Conservation (phyloP, 208 protist genomes). For the Trypanosoma rangeli region DNA sequence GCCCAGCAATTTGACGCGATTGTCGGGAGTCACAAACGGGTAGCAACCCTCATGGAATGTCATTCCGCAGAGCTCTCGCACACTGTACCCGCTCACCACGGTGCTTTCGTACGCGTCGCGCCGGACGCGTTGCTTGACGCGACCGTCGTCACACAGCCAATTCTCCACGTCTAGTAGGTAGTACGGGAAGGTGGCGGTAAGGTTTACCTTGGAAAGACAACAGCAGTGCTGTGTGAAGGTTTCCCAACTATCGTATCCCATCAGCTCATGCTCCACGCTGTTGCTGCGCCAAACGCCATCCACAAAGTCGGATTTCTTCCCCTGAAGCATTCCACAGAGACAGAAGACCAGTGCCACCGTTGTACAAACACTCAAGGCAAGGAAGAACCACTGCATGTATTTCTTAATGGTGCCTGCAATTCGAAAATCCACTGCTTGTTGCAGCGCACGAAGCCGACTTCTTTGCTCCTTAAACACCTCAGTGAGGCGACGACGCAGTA, state of each 20-base stretch:
- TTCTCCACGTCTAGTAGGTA: conserved; percentile 66
- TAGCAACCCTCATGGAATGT: conserved; percentile 47
- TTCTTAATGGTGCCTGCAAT: conserved; percentile 42
- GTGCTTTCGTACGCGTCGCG: conserved; percentile 35
- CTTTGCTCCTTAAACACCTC: conserved; percentile 41
- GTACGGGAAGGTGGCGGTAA: conserved; percentile 40
- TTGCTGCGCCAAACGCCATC: conserved; percentile 25
- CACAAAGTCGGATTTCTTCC: conserved; percentile 35
- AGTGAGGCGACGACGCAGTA: conserved; percentile 52
- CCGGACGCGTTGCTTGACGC: conserved; percentile 73
- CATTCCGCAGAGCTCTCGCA: conserved; percentile 73
- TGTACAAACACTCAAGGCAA: conserved; percentile 45
- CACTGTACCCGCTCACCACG: conserved; percentile 45
- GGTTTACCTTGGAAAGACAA: conserved; percentile 40
- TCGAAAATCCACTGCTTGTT: conserved; percentile 54
- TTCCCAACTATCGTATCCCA: conserved; percentile 56
- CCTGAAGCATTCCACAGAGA: conserved; percentile 54
- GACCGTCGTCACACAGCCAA: conserved; percentile 71
- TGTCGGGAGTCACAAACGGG: conserved; percentile 16
- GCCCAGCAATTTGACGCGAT: conserved; percentile 15
- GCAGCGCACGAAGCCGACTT: conserved; percentile 38
- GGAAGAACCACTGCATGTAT: conserved; percentile 49
- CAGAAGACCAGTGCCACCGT: conserved; percentile 44
- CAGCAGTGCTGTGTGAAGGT: conserved; percentile 62
- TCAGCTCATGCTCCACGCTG: conserved; percentile 34